phyloP scores from a whole-genome alignment of 768 basidiomycete species.

The Suillus subalutaceus region DNA sequence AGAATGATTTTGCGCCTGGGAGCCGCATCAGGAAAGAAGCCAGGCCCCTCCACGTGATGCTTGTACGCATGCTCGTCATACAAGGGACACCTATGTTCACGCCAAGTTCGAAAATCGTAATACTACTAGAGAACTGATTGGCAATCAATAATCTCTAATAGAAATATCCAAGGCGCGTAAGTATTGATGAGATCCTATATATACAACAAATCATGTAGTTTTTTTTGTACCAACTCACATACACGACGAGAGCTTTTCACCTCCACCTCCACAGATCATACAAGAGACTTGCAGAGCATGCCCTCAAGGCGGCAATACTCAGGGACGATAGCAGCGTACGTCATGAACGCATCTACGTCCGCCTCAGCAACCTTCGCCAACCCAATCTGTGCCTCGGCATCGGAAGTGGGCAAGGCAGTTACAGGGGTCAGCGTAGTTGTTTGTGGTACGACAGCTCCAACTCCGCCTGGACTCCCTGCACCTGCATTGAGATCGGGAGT shows the following conservation, averaged over 20 bases:
- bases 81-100: neutral
- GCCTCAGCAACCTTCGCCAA: conserved; percentile 83
- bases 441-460: conserved; percentile 37
- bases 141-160: neutral
- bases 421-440: conserved; percentile 70
- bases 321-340: conserved; percentile 83
- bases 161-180: conserved; percentile 2
- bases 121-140: neutral
- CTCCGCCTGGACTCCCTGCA: conserved; percentile 36
- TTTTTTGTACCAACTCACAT: conserved; percentile 15
- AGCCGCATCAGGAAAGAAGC: neutral
- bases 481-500: conserved; percentile 58
- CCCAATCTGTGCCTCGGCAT: conserved; percentile 74
- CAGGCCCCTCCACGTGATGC: neutral
- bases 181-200: conserved; percentile 16
- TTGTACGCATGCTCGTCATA: neutral
- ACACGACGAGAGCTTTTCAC: neutral
- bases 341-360: conserved; percentile 82
- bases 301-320: conserved; percentile 82
- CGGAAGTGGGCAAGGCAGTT: conserved; percentile 69
- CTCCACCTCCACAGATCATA: conserved; percentile 27
- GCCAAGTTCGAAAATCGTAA: neutral
- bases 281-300: conserved; percentile 69
- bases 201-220: conserved; percentile 15
- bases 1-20: neutral